Evolutionary conservation across 108 stramenopile genomes (phyloP).

Genomic region (Cyclotella baltica): DNA sequence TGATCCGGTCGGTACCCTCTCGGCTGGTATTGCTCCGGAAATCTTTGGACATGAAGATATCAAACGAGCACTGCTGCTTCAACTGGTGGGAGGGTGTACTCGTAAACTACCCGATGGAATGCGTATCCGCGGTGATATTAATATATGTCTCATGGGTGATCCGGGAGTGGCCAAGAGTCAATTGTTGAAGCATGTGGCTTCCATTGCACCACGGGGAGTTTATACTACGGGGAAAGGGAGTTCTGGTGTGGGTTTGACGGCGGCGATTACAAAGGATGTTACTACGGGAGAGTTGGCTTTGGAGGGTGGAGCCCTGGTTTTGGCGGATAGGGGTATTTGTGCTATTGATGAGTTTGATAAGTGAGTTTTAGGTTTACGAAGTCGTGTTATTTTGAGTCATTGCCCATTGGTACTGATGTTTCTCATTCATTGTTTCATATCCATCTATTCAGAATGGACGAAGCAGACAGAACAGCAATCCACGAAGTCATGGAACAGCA

Average conservation of each 20-base stretch:
- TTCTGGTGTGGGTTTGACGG: constrained; percentile 98
- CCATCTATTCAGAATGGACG: constrained; percentile 94
- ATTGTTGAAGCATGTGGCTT: constrained; percentile 96
- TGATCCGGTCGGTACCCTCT: constrained; percentile 85
- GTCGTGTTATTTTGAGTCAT: constrained; percentile 9
- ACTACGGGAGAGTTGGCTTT: constrained; percentile 97
- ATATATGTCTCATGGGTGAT: constrained; percentile 99
- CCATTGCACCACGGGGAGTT: constrained; percentile 94
- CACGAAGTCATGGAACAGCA: constrained; percentile 99
- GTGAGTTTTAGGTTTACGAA: constrained; percentile 52
- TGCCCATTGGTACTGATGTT: not conserved
- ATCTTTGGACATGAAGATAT: constrained; percentile 99
- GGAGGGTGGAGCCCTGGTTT: constrained; percentile 98
- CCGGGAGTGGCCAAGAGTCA: constrained; percentile 99
- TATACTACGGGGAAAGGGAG: constrained; percentile 99
- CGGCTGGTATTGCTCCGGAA: constrained; percentile 94
- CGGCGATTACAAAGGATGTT: constrained; percentile 94
- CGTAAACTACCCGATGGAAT: constrained; percentile 93
- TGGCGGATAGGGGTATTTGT: constrained; percentile 98
- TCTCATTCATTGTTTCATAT: not conserved
- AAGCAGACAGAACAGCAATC: constrained; percentile 96
- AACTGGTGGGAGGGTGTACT: constrained; percentile 96
- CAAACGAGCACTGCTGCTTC: constrained; percentile 94
- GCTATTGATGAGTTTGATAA: constrained; percentile 99
- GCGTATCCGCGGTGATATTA: constrained; percentile 97